Evolutionary conservation across 2,329 filamentous ascomycete genomes (phyloP).

Genomic region (Torrubiella hemipterigena): DNA sequence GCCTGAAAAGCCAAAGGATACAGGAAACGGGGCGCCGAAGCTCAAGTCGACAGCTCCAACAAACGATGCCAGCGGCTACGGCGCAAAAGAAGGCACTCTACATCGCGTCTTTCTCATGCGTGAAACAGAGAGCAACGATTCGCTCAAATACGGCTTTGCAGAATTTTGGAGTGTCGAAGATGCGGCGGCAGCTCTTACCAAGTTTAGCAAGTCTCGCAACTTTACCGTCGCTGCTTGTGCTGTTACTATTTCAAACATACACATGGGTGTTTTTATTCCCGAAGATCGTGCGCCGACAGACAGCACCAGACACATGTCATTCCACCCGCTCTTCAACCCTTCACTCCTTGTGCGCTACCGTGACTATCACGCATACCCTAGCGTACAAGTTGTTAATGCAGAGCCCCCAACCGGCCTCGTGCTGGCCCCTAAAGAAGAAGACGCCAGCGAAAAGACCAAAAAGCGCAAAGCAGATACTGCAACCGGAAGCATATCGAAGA

Average conservation of each 20-base stretch:
- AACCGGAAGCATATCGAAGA: constrained; percentile 22
- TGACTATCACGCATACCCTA: constrained; percentile 62
- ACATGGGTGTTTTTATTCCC: constrained; percentile 75
- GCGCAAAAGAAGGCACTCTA: constrained; percentile 62
- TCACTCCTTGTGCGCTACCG: constrained; percentile 61
- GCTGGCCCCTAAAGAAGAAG: constrained; percentile 3
- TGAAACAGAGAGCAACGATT: constrained; percentile 58
- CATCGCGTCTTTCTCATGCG: constrained; percentile 67
- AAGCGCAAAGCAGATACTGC: constrained; percentile 45
- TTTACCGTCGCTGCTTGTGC: constrained; percentile 69
- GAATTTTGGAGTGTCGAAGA: constrained; percentile 71
- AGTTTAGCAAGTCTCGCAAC: constrained; percentile 58
- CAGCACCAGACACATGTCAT: constrained; percentile 51
- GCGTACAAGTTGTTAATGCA: constrained; percentile 46
- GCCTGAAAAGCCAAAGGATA: constrained; percentile 31
- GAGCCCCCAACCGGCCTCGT: constrained; percentile 24
- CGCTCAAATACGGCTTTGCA: constrained; percentile 72
- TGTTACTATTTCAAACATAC: constrained; percentile 62
- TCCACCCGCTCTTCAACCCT: constrained; percentile 58
- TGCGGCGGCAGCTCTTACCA: constrained; percentile 60
- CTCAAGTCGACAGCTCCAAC: constrained; percentile 48
- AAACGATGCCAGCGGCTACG: constrained; percentile 45
- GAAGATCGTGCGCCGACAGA: constrained; percentile 46
- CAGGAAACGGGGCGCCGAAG: constrained; percentile 35
- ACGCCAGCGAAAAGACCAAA: constrained; percentile 28